Base-by-base conservation (phyloP, 2,329 filamentous ascomycete species). In the Macrophomina phaseolina region DNA sequence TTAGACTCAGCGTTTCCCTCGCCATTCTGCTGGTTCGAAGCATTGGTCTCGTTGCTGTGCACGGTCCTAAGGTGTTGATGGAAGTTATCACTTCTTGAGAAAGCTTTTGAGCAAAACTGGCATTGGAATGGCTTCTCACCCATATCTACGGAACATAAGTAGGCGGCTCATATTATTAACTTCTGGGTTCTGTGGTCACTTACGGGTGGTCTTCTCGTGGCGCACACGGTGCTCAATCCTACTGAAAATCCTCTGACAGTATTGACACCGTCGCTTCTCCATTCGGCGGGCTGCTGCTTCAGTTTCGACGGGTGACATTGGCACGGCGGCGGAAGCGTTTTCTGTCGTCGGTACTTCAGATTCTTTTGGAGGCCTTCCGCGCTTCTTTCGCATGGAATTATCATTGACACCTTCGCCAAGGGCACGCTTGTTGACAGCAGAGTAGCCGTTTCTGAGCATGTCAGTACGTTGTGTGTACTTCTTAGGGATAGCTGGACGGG, bases 11-110 rank as follows among this genome's bases (percentile, higher is more conserved):
- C 46, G 8, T 28, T 62, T 42, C 28, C 49, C 18, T 62, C 58
- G 32, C 58, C 45, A 16, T 62, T 62, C 16, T 62, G 58, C 12
- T 62, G 58, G 45, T 28, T 38, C 38, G 58, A 16, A 16, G 58
- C 5, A 23, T 18, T 36, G 14, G 40, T 46, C 12, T 62, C 58
- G 45, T 38, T 62, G 42, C 58, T 62, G 36, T 65, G 63, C n/a
- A 65, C 63, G 14, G 63, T 65, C 14, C 63, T 51, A 36, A 56
- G 34, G 23, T 65, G 63, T 32, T 65, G 63, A 14, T 56, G 63
- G 18, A 65, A 56, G n/a, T 65, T 65, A 28, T 65, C 63, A 40
- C 63, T 65, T n/a, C 63, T 65, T 3, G 63, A 65, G 40, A 65
- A 65, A 14, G 63, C 63, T 18, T 65, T 65, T 9, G 63, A 65